Conservation (phyloP, 2,329 filamentous ascomycete genomes). For the Aspergillus clavatus region DNA sequence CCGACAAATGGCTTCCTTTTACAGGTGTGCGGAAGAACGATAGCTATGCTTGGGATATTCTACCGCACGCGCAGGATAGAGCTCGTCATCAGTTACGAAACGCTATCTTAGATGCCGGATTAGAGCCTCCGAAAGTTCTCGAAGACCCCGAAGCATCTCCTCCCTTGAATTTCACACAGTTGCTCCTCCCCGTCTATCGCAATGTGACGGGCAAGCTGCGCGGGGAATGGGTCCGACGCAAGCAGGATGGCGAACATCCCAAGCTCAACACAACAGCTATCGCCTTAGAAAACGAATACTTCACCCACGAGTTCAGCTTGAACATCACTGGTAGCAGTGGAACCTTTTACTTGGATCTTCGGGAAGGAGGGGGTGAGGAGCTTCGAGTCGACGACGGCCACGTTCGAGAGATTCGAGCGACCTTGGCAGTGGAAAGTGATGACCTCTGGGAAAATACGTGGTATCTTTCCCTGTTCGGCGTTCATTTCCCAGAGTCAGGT, state of each 20-base stretch:
- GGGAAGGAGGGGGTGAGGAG: constrained; percentile 46
- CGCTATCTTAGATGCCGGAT: constrained; percentile 28
- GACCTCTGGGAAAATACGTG: constrained; percentile 66
- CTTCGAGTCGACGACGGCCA: constrained; percentile 44
- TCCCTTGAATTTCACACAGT: constrained; percentile 33
- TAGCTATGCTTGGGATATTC: constrained; percentile 71
- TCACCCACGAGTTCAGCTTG: constrained; percentile 62
- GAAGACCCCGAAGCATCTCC: constrained; percentile 21
- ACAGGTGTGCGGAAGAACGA: constrained; percentile 72
- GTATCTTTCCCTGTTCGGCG: constrained; percentile 74
- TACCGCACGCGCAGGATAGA: constrained; percentile 61
- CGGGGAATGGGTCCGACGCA: constrained; percentile 67
- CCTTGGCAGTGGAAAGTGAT: constrained; percentile 67
- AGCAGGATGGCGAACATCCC: constrained; percentile 46
- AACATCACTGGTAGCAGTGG: constrained; percentile 75
- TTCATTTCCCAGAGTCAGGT: constrained; percentile 80
- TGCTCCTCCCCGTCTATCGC: constrained; percentile 59
- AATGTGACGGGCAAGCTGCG: constrained; percentile 73
- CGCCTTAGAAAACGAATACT: constrained; percentile 63
- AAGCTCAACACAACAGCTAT: constrained; percentile 62
- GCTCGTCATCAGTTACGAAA: constrained; percentile 53
- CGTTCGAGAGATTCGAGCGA: constrained; percentile 64
- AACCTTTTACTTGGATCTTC: constrained; percentile 64
- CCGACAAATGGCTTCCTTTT: constrained; percentile 59
- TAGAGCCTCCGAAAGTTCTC: constrained; percentile 26